Evolutionary conservation across 2,329 filamentous ascomycete species (phyloP), one percentile per base, ranked within the genome.

Genomic region (Delphinella strobiligena): DNA sequence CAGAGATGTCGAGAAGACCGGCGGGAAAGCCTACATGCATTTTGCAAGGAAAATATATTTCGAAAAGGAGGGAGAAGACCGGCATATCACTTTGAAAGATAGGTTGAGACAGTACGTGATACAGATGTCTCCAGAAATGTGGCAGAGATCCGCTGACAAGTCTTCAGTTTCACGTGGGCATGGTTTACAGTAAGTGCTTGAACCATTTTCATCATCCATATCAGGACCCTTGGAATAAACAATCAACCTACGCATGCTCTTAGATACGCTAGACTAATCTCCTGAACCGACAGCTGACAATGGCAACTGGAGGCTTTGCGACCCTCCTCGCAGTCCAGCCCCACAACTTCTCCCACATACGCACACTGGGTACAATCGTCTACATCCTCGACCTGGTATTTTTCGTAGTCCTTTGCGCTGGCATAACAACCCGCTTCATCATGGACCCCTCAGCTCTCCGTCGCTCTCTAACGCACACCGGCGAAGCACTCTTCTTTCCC

Each of bases 401-500:
- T 2, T 42, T 42, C 31, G 17, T 46, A 22, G 7, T 42, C 14
- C 38, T 46, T 24, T 36, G 40, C 39, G 17, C 37, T 15, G 19
- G 12, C 14, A 38, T 43, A 9, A 34, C 34, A 18, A 22, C 34
- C n/a, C 35, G 37, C 10, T 35, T 40, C 31, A 32, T 43, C 22
- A 18, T 38, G 37, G 35, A 24, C 11, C 36, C 31, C 11, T 15
- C 19, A n/a, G 34, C 36, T 8, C 16, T 37, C 16, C 31, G 19
- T 32, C 37, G 36, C 9, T 38, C 39, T 10, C 36, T 33, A 16
- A 62, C 58, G 0, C 67, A 69, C 42, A 68, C 69, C 4, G 61
- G 61, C n/a, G 71, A 75, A 51, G 63, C 63, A 1, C 59, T 70
- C 5, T 70, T 69, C 51, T 52, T 70, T 14, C 60, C 61, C 2